These are phyloP conservation scores for Leccinum subgranulosum DNA, from an alignment of 768 basidiomycete species.

Conservation along the genomic window DNA sequence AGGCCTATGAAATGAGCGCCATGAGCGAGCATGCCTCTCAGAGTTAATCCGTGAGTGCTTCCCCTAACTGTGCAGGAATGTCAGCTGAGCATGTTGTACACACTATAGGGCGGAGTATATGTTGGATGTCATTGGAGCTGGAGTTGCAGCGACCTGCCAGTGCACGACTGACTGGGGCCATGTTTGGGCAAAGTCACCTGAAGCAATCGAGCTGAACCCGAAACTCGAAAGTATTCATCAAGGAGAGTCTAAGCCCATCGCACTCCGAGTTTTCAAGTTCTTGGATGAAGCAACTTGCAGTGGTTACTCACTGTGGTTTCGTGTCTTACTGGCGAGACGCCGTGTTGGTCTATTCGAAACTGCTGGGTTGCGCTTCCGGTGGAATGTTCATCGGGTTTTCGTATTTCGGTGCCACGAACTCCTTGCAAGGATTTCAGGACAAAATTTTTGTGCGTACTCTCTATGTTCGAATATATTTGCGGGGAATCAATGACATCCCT, in stretches of 20 bases:
- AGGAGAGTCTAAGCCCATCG: slow-evolving; percentile 26
- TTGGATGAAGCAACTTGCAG: slow-evolving; percentile 37
- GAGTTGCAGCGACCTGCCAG: slow-evolving; percentile 40
- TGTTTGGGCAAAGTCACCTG: slow-evolving; percentile 44
- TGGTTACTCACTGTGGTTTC: slow-evolving; percentile 32
- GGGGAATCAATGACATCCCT: not conserved
- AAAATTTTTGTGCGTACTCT: slow-evolving; percentile 38
- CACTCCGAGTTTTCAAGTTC: slow-evolving; percentile 36
- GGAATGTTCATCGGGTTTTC: slow-evolving; percentile 43
- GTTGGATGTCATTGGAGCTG: slow-evolving; percentile 56
- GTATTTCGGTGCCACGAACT: slow-evolving; percentile 36
- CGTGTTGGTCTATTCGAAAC: slow-evolving; percentile 38
- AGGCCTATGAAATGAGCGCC: slow-evolving; percentile 47
- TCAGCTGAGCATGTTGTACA: not conserved
- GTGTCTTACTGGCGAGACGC: slow-evolving; percentile 40
- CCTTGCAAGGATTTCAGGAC: slow-evolving; percentile 40
- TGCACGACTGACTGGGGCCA: slow-evolving; percentile 46
- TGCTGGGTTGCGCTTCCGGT: slow-evolving; percentile 23
- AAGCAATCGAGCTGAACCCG: slow-evolving; percentile 35
- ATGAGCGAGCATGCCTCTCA: slow-evolving; percentile 45
- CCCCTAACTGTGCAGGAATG: not conserved
- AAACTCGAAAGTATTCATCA: slow-evolving; percentile 46
- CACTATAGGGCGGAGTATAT: slow-evolving; percentile 43
- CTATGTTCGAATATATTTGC: rapidly evolving
- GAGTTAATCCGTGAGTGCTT: slow-evolving; percentile 28